A percentile compares a stretch with the other conserved stretches of the same genome.
These are phyloP conservation scores for Alternaria ethzedia DNA, from an alignment of 2,329 filamentous ascomycete genomes.

Conservation along the genomic window DNA sequence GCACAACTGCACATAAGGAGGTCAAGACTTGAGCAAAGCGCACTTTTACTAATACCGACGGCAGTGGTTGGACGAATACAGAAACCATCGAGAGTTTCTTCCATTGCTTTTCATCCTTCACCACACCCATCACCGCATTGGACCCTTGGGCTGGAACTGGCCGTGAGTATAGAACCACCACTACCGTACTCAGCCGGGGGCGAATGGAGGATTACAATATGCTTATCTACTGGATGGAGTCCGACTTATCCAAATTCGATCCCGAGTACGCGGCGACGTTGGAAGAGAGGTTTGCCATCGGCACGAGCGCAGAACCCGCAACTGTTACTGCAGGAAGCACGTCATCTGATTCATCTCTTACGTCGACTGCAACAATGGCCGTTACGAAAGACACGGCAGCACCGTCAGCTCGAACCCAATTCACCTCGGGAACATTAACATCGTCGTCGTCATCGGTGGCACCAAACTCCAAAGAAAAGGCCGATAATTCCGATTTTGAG, in stretches of 20 bases:
- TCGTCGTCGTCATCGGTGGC: not conserved
- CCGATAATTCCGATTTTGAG: not conserved
- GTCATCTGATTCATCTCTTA: not conserved
- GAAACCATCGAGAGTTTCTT: not conserved
- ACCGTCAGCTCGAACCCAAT: not conserved
- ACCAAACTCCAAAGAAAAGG: not conserved
- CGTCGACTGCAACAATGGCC: not conserved
- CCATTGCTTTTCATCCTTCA: not conserved
- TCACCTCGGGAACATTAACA: not conserved
- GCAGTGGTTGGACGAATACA: not conserved
- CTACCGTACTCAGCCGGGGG: not conserved
- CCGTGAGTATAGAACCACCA: not conserved
- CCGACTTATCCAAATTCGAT: not conserved
- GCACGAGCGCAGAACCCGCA: conserved; percentile 17
- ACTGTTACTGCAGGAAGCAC: not conserved
- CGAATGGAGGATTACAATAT: not conserved
- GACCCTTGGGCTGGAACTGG: not conserved
- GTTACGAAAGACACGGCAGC: not conserved
- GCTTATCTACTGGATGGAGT: not conserved
- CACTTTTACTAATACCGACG: not conserved
- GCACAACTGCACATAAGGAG: not conserved
- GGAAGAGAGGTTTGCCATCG: not conserved
- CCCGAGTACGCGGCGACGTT: not conserved
- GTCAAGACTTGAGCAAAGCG: not conserved
- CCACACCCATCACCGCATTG: not conserved